A percentile compares a stretch with the other conserved stretches of the same genome.
phyloP scores from a whole-genome alignment of 2,329 filamentous ascomycete species.

The Torrubiellomyces zombiae region DNA sequence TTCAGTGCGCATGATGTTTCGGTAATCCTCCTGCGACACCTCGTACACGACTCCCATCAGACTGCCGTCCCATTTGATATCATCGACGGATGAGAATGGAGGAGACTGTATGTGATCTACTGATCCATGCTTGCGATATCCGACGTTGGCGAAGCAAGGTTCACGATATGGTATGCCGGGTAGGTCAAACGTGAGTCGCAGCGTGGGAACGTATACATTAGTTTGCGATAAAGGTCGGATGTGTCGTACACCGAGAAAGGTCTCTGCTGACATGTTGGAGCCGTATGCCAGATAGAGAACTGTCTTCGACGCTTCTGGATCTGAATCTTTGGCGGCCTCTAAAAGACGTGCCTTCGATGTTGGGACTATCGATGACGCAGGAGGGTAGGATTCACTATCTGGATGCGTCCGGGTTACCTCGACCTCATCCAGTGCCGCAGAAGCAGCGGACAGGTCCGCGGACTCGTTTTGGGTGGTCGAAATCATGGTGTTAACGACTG shows the following conservation, averaged over 20 bases:
- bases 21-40: conserved; percentile 68
- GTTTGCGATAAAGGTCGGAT: conserved; percentile 68
- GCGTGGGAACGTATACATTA: conserved; percentile 64
- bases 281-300: conserved; percentile 80
- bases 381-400: conserved; percentile 10
- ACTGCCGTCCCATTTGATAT: conserved; percentile 52
- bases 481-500: too few relatives aligned
- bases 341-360: conserved; percentile 14
- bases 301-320: conserved; percentile 21
- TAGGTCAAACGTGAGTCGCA: conserved; percentile 71
- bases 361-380: conserved; percentile 15
- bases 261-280: conserved; percentile 69
- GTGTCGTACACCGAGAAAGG: conserved; percentile 60
- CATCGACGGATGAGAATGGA: conserved; percentile 8
- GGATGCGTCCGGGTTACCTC: conserved; percentile 8
- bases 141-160: conserved; percentile 82
- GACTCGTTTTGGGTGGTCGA: conserved; percentile 10
- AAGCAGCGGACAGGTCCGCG: conserved; percentile 5
- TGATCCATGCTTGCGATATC: conserved; percentile 25
- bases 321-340: conserved; percentile 11
- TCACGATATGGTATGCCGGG: conserved; percentile 74
- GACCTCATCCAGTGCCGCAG: conserved; percentile 11
- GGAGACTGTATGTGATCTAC: too few relatives aligned
- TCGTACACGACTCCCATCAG: conserved; percentile 92
- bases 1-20: conserved; percentile 77